These are phyloP conservation scores for Chlamydomonas sp. DNA, from an alignment of 139 green algal genomes.

Conservation along the genomic window DNA sequence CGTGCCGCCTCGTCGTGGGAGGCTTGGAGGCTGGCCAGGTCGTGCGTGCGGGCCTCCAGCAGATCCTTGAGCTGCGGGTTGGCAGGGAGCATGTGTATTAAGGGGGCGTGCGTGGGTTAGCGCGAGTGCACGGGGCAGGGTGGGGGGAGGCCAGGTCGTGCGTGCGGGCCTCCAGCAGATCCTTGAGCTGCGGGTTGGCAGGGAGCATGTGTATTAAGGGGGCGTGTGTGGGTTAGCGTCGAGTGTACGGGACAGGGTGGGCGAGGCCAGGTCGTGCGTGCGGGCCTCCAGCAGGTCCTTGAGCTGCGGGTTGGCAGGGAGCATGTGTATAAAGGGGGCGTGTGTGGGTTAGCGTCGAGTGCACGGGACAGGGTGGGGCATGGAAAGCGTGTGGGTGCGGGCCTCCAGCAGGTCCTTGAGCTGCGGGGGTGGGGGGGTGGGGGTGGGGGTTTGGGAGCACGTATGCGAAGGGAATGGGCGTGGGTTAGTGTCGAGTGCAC, in stretches of 20 bases:
- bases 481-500: too few species aligned
- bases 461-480: neutral
- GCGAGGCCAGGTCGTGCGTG: slow-evolving; percentile 7
- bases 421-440: neutral
- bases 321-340: neutral
- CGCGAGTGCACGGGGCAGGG: neutral
- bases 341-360: neutral
- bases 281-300: slow-evolving; percentile 24
- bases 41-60: slow-evolving; percentile 26
- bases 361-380: neutral
- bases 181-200: slow-evolving; percentile 17
- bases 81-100: neutral
- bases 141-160: slow-evolving; percentile 7
- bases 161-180: slow-evolving; percentile 23
- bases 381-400: slow-evolving; percentile 4
- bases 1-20: slow-evolving; percentile 27
- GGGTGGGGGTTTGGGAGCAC: neutral
- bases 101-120: neutral
- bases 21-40: neutral
- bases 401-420: slow-evolving; percentile 30
- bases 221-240: neutral
- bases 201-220: neutral
- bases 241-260: neutral
- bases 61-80: slow-evolving; percentile 18
- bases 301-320: slow-evolving; percentile 19